Conservation (phyloP, 192 early-diverging fungal genomes). For the Rhizophagus sp. region DNA sequence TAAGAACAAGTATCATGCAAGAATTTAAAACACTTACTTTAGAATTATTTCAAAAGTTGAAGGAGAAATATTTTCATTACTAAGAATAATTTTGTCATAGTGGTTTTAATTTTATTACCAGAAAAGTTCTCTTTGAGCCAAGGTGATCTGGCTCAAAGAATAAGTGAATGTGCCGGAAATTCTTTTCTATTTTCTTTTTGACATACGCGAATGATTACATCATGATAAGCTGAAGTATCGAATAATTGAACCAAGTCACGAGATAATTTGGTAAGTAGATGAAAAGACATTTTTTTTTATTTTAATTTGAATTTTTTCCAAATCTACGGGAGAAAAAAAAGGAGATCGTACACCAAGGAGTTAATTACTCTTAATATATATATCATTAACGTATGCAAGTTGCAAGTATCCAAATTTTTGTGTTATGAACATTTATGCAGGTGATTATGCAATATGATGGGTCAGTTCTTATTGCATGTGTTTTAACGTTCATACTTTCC, state of each 20-base stretch:
- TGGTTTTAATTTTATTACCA: background rate
- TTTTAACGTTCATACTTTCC: too few relatives aligned
- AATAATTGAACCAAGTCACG: conserved; percentile 2
- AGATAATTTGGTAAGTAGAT: conserved; percentile 17
- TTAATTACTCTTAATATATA: too few relatives aligned
- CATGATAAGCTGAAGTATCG: conserved; percentile 5
- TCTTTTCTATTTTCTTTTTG: background rate
- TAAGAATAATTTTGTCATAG: conserved; percentile 9
- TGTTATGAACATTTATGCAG: too few relatives aligned
- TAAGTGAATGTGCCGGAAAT: conserved; percentile 13
- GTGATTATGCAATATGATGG: too few relatives aligned
- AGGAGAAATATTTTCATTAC: background rate
- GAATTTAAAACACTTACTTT: background rate
- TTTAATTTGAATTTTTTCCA: background rate
- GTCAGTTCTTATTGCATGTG: too few relatives aligned
- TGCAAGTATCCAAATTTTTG: too few relatives aligned
- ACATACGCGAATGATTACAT: conserved; percentile 15
- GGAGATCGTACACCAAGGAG: too few relatives aligned
- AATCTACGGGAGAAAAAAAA: too few relatives aligned
- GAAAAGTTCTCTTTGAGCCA: background rate
- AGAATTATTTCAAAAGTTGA: conserved; percentile 8
- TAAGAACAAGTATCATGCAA: too few relatives aligned
- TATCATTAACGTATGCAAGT: too few relatives aligned
- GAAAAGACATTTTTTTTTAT: conserved; percentile 7
- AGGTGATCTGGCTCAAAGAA: background rate